Conservation (phyloP, 192 early-diverging fungal species). For the Backusella morwellensis region DNA sequence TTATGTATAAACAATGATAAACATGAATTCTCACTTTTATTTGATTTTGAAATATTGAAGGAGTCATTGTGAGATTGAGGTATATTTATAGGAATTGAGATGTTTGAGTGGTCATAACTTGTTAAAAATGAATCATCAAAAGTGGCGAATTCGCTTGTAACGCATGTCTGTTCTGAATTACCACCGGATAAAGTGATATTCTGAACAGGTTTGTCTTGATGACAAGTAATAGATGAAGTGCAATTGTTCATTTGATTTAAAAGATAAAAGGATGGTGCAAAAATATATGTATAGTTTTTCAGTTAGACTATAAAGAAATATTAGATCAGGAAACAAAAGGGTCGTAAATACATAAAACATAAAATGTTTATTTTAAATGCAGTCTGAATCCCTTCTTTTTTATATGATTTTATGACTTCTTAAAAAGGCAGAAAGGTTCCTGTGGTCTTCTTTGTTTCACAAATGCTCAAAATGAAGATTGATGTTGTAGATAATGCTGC, state of each 20-base stretch:
- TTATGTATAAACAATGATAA: neutral
- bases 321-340: neutral
- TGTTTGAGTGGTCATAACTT: neutral
- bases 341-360: constrained; percentile 1
- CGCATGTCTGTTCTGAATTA: neutral
- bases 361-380: neutral
- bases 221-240: neutral
- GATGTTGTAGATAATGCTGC: neutral
- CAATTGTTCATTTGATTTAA: neutral
- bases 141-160: neutral
- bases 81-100: neutral
- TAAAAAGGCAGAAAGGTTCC: neutral
- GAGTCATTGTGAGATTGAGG: neutral
- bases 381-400: constrained; percentile 3
- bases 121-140: neutral
- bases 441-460: neutral
- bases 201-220: neutral
- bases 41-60: neutral
- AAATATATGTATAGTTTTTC: neutral
- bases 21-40: neutral
- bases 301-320: neutral
- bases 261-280: neutral
- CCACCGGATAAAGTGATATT: neutral
- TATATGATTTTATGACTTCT: constrained; percentile 3
- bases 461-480: neutral